phyloP scores from a whole-genome alignment of 2,329 filamentous ascomycete genomes.

The Myotisia sp. region DNA sequence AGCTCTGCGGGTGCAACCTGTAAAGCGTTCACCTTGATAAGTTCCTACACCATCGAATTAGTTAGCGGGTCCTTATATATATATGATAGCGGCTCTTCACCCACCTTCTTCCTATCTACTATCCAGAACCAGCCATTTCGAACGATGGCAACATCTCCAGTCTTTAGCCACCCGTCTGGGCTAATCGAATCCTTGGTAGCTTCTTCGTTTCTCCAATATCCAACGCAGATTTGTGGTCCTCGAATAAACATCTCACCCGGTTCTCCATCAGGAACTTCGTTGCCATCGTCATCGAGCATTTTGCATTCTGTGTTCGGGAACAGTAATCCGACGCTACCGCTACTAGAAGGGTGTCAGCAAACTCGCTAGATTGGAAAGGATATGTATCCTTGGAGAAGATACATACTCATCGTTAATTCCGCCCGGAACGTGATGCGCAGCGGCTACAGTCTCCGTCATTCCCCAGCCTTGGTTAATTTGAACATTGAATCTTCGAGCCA shows the following conservation, averaged over 20 bases:
- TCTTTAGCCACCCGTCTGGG: constrained; percentile 70
- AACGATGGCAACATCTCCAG: constrained; percentile 71
- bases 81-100: too few relatives aligned
- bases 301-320: constrained; percentile 41
- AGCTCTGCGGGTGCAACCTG: constrained; percentile 56
- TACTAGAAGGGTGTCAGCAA: constrained; percentile 1
- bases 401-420: constrained; percentile 24
- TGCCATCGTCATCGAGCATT: constrained; percentile 40
- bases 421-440: constrained; percentile 31
- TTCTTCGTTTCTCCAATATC: constrained; percentile 45
- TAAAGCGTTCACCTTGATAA: constrained; percentile 54
- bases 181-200: constrained; percentile 44
- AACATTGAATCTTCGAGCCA: constrained; percentile 54
- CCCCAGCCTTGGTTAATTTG: constrained; percentile 90
- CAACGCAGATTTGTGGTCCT: constrained; percentile 49
- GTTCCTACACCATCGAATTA: too few relatives aligned
- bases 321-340: constrained; percentile 40
- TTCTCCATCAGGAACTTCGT: constrained; percentile 38
- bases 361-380: not conserved
- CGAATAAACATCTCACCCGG: constrained; percentile 54
- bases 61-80: too few relatives aligned
- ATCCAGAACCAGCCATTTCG: constrained; percentile 70
- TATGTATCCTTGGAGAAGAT: not conserved
- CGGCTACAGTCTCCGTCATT: constrained; percentile 44
- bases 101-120: constrained; percentile 55